phyloP scores from a whole-genome alignment of 2,329 filamentous ascomycete species.

The Mycocentrospora acerina region DNA sequence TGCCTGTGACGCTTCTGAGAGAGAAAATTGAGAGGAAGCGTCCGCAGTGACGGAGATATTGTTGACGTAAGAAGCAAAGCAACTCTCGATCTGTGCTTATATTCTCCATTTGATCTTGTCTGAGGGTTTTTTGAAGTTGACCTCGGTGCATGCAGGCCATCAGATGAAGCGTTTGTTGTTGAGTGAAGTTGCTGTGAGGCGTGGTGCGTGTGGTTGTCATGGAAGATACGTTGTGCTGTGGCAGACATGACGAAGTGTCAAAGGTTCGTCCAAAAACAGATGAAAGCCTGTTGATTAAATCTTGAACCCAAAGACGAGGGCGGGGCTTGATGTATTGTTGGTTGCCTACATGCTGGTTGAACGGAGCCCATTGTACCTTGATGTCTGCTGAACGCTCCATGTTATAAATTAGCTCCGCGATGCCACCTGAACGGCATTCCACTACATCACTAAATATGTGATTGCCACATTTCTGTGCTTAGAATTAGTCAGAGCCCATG shows the following conservation, averaged over 20 bases:
- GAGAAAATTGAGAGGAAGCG: conserved; percentile 10
- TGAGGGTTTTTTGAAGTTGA: conserved; percentile 10
- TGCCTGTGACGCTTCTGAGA: conserved; percentile 18
- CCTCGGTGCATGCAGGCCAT: conserved; percentile 21
- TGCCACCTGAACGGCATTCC: conserved; percentile 12
- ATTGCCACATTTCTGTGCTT: conserved; percentile 18
- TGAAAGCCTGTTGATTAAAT: background rate
- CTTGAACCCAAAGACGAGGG: conserved; percentile 6
- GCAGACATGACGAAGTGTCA: conserved; percentile 2
- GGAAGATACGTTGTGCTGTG: conserved; percentile 6
- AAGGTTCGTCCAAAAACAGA: background rate
- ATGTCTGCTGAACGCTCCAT: conserved; percentile 9
- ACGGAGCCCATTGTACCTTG: conserved; percentile 2
- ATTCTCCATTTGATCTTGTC: conserved; percentile 19
- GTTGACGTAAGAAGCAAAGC: conserved; percentile 16
- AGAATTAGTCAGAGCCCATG: background rate
- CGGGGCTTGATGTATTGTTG: conserved; percentile 8
- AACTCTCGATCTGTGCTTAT: conserved; percentile 19
- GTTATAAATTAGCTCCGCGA: conserved; percentile 6
- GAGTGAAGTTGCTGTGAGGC: background rate
- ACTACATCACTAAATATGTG: conserved; percentile 13
- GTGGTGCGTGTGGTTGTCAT: too few species aligned
- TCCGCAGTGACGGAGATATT: conserved; percentile 11
- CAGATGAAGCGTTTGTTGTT: conserved; percentile 15
- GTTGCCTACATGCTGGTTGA: conserved; percentile 1